These are phyloP conservation scores for Pneumocystis sp. DNA, from an alignment of 1,139 yeast genomes.

Conservation along the genomic window DNA sequence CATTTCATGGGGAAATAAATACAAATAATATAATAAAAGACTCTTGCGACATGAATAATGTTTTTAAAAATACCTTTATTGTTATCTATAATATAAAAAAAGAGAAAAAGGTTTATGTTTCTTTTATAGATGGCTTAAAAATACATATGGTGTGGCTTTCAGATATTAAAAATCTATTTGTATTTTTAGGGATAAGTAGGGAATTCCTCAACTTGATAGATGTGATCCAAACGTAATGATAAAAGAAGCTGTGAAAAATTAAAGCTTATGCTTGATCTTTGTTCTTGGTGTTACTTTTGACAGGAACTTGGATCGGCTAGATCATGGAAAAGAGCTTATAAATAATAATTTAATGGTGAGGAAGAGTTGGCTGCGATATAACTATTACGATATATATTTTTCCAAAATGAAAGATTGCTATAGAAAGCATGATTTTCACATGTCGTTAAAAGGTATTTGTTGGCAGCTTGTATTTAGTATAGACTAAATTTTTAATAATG, in stretches of 20 bases:
- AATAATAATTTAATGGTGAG: slow-evolving; percentile 48
- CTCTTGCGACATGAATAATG: not conserved
- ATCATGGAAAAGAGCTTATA: slow-evolving; percentile 89
- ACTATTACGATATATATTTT: not conserved
- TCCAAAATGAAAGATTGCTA: slow-evolving; percentile 16
- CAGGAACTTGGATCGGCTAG: slow-evolving; percentile 42
- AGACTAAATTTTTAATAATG: slow-evolving; percentile 23
- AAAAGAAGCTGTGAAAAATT: slow-evolving; percentile 23
- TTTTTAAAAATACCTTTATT: not conserved
- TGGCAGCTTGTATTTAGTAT: not conserved
- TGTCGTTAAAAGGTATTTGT: slow-evolving; percentile 16
- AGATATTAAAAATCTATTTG: not conserved
- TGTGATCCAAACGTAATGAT: not conserved
- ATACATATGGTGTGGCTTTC: not conserved
- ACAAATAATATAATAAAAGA: not conserved
- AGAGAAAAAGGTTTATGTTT: not conserved
- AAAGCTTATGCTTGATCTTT: slow-evolving; percentile 52
- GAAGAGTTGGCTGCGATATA: slow-evolving; percentile 20
- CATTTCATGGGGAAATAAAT: not conserved
- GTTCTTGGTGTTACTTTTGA: slow-evolving; percentile 77
- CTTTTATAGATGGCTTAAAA: not conserved
- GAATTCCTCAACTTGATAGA: slow-evolving; percentile 5
- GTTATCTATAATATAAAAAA: not conserved
- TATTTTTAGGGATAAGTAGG: slow-evolving; percentile 4
- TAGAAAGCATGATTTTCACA: slow-evolving; percentile 10